These are phyloP conservation scores for Lyophyllum shimeji DNA, from an alignment of 768 basidiomycete genomes.

Conservation along the genomic window DNA sequence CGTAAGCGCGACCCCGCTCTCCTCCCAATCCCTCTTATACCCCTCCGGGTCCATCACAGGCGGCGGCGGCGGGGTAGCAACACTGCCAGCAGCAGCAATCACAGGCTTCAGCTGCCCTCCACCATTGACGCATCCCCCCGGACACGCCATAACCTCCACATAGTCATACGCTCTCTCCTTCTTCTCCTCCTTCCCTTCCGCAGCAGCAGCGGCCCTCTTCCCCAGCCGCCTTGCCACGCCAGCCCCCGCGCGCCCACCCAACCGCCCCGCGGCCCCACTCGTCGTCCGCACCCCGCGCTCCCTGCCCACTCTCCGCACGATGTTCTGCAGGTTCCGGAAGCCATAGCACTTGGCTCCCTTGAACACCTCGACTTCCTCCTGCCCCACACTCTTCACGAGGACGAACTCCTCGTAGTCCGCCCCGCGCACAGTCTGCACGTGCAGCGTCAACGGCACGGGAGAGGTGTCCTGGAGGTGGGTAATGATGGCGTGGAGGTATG, in stretches of 20 bases:
- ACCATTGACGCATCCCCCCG: slow-evolving; percentile 95
- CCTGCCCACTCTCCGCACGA: slow-evolving; percentile 90
- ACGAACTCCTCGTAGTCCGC: slow-evolving; percentile 79
- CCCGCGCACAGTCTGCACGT: slow-evolving; percentile 61
- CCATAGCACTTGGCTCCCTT: slow-evolving; percentile 96
- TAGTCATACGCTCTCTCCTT: slow-evolving; percentile 72
- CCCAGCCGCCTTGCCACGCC: slow-evolving; percentile 23
- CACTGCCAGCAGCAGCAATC: neutral
- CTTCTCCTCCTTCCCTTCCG: slow-evolving; percentile 30
- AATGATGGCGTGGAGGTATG: slow-evolving; percentile 85
- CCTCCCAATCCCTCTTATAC: slow-evolving; percentile 61
- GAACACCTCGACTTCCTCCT: slow-evolving; percentile 68
- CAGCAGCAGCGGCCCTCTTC: slow-evolving; percentile 34
- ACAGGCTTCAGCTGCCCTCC: slow-evolving; percentile 78
- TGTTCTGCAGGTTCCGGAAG: slow-evolving; percentile 95
- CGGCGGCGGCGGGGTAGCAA: neutral
- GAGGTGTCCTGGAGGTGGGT: slow-evolving; percentile 45
- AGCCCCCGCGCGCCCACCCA: slow-evolving; percentile 25
- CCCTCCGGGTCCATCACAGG: slow-evolving; percentile 59
- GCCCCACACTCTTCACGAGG: slow-evolving; percentile 31
- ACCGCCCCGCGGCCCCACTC: slow-evolving; percentile 62
- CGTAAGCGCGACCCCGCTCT: slow-evolving; percentile 44
- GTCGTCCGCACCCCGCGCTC: slow-evolving; percentile 75
- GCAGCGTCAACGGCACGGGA: slow-evolving; percentile 45
- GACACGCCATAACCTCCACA: slow-evolving; percentile 99